Conservation (phyloP, 805 yeast species). For the Cyberlindnera lachancei region DNA sequence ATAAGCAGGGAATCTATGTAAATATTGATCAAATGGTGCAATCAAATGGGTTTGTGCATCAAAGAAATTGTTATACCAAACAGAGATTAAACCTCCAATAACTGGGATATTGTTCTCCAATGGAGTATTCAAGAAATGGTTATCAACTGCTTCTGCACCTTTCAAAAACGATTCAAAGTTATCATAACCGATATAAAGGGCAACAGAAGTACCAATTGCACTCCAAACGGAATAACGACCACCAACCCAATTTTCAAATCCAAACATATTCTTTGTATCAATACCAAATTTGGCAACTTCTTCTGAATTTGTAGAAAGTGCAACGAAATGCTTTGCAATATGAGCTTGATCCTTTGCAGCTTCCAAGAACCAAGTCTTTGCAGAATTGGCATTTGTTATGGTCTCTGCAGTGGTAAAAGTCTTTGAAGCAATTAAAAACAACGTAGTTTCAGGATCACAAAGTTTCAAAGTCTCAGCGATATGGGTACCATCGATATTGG, state of each 20-base stretch:
- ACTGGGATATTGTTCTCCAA: conserved; percentile 88
- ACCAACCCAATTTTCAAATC: conserved; percentile 98
- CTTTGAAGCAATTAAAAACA: conserved; percentile 90
- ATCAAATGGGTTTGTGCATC: conserved; percentile 98
- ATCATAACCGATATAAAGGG: conserved; percentile 91
- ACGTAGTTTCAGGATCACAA: conserved; percentile 83
- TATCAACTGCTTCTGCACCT: conserved; percentile 97
- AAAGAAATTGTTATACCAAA: conserved; percentile 98
- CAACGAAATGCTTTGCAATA: conserved; percentile 97
- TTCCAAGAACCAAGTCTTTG: conserved; percentile 88
- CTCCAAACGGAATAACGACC: conserved; percentile 99
- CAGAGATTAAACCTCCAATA: conserved; percentile 86
- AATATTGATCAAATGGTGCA: conserved; percentile 97
- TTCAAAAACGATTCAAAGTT: conserved; percentile 86
- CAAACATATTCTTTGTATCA: conserved; percentile 97
- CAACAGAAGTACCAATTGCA: conserved; percentile 94
- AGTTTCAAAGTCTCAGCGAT: conserved; percentile 80
- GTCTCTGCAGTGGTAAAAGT: conserved; percentile 99
- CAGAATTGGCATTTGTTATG: conserved; percentile 89
- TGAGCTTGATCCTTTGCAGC: conserved; percentile 57
- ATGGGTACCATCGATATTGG: conserved; percentile 98
- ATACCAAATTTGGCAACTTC: conserved; percentile 95
- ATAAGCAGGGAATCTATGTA: conserved; percentile 99
- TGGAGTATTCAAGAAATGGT: conserved; percentile 80
- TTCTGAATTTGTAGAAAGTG: conserved; percentile 84